Evolutionary conservation across 306 rosid genomes (phyloP).

Genomic region (Neltuma alba): DNA sequence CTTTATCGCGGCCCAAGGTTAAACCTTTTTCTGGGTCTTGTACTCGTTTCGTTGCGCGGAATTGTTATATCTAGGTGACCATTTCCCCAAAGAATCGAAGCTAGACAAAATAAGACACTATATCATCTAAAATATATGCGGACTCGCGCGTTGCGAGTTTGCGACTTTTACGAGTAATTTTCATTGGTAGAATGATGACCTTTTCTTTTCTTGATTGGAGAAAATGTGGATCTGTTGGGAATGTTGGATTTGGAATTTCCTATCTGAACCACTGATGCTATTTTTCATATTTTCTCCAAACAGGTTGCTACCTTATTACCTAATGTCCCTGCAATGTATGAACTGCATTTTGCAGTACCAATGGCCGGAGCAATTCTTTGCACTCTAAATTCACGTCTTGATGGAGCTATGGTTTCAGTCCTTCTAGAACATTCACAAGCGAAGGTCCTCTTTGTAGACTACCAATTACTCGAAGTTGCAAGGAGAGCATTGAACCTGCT

Average conservation of each 20-base stretch:
- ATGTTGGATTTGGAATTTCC: not conserved
- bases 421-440: slow-evolving; percentile 70
- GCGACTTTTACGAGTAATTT: not conserved
- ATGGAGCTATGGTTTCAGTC: slow-evolving; percentile 57
- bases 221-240: slow-evolving; percentile 1
- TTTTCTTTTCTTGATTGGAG: not conserved
- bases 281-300: slow-evolving; percentile 28
- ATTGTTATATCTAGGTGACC: not conserved
- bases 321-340: slow-evolving; percentile 88
- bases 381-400: slow-evolving; percentile 70
- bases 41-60: not conserved
- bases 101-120: not conserved
- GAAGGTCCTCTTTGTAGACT: slow-evolving; percentile 72
- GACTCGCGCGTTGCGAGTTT: not conserved
- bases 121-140: not conserved
- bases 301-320: slow-evolving; percentile 88
- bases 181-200: not conserved
- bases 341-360: slow-evolving; percentile 93
- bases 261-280: slow-evolving; percentile 10
- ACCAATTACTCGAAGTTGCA: slow-evolving; percentile 66
- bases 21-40: not conserved
- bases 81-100: not conserved
- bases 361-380: slow-evolving; percentile 90
- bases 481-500: slow-evolving; percentile 55
- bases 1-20: not conserved